Conservation (phyloP, 768 basidiomycete genomes). For the Lentinula edodes region DNA sequence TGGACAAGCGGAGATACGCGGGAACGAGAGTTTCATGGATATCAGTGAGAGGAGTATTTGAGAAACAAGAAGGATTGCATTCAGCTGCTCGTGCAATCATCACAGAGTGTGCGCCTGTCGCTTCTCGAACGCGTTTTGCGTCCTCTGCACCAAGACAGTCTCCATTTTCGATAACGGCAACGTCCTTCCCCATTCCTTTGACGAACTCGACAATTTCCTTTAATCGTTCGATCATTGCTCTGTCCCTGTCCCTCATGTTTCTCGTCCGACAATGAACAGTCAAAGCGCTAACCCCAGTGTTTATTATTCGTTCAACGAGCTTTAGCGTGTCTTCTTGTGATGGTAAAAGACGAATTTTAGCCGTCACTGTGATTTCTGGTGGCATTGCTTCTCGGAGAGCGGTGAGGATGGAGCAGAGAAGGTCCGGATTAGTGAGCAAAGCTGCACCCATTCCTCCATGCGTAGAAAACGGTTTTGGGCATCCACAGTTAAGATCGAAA, state of each 20-base stretch:
- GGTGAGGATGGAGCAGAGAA: slow-evolving; percentile 82
- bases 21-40: slow-evolving; percentile 66
- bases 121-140: slow-evolving; percentile 62
- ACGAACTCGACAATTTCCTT: slow-evolving; percentile 86
- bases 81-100: slow-evolving; percentile 98
- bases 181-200: slow-evolving; percentile 59
- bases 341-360: slow-evolving; percentile 88
- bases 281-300: slow-evolving; percentile 82
- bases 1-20: slow-evolving; percentile 69
- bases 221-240: slow-evolving; percentile 73
- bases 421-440: slow-evolving; percentile 84
- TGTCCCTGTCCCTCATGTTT: slow-evolving; percentile 82
- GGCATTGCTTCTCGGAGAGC: slow-evolving; percentile 71
- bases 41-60: slow-evolving; percentile 57
- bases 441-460: slow-evolving; percentile 97
- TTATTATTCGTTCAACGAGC: slow-evolving; percentile 83
- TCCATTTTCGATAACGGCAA: slow-evolving; percentile 93
- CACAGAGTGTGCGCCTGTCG: slow-evolving; percentile 84
- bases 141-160: slow-evolving; percentile 82
- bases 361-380: slow-evolving; percentile 79
- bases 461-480: slow-evolving; percentile 94
- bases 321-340: slow-evolving; percentile 83
- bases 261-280: slow-evolving; percentile 95
- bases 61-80: slow-evolving; percentile 87
- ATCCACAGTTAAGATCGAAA: slow-evolving; percentile 96